phyloP scores from a whole-genome alignment of 2,329 filamentous ascomycete genomes.

The Paramyrothecium sp. region DNA sequence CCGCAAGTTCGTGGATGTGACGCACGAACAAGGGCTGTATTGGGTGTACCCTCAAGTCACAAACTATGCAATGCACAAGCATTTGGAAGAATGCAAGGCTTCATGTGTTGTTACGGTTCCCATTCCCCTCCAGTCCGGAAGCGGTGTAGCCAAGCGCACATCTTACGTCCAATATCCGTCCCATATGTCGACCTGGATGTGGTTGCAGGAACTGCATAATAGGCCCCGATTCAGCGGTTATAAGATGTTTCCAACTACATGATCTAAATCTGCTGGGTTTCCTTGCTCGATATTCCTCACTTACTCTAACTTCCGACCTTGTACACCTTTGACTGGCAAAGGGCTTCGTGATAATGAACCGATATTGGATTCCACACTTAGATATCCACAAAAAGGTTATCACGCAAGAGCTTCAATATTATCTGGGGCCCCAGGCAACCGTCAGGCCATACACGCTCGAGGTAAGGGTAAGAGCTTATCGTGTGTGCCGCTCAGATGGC shows the following conservation, averaged over 20 bases:
- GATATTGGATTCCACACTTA: slow-evolving; percentile 59
- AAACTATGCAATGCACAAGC: too few relatives aligned
- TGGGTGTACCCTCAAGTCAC: too few relatives aligned
- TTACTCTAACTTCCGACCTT: background rate
- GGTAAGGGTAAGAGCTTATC: slow-evolving; percentile 31
- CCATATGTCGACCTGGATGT: too few relatives aligned
- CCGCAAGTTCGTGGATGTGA: too few relatives aligned
- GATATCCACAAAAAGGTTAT: slow-evolving; percentile 62
- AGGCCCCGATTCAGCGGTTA: background rate
- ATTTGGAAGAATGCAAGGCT: too few relatives aligned
- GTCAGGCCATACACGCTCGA: slow-evolving; percentile 56
- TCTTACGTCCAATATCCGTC: background rate
- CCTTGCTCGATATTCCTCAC: background rate
- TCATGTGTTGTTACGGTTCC: background rate
- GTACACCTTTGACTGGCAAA: background rate
- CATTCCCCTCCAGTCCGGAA: background rate
- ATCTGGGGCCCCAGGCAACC: slow-evolving; percentile 57
- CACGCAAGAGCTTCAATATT: slow-evolving; percentile 56
- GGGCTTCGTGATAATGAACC: slow-evolving; percentile 40
- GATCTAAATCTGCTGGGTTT: too few relatives aligned
- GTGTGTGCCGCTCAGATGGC: background rate
- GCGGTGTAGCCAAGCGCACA: background rate
- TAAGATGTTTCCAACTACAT: background rate
- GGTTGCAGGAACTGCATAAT: background rate
- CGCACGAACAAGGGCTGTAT: too few relatives aligned